These are phyloP conservation scores for Xanthoparmelia taractica DNA, from an alignment of 495 filamentous ascomycete species.

Conservation along the genomic window DNA sequence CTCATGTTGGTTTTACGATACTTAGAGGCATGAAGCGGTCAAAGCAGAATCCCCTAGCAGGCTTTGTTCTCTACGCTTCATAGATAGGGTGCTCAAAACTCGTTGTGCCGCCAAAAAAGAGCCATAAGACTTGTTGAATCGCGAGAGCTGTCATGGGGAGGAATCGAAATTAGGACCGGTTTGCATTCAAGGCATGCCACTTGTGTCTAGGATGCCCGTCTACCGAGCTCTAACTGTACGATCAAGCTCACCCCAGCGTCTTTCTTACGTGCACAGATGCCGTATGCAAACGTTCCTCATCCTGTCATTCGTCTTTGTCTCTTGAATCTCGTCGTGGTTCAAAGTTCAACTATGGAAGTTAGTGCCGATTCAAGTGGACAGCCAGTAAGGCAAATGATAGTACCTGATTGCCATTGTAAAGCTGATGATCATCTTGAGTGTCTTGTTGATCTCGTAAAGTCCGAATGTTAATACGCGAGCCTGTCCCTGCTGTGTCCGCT, in stretches of 20 bases:
- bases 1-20: neutral
- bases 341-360: slow-evolving; percentile 56
- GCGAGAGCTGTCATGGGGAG: neutral
- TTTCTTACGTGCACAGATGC: slow-evolving; percentile 12
- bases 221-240: neutral
- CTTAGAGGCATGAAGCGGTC: neutral
- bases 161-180: neutral
- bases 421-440: slow-evolving; percentile 49
- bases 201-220: neutral
- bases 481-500: slow-evolving; percentile 22
- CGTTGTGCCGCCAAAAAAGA: neutral
- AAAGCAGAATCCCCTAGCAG: neutral
- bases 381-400: slow-evolving; percentile 24
- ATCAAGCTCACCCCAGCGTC: neutral
- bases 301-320: slow-evolving; percentile 30
- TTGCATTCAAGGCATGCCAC: neutral
- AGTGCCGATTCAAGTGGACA: neutral
- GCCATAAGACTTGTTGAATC: neutral
- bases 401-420: slow-evolving; percentile 89
- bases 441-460: slow-evolving; percentile 51
- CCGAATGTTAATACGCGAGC: slow-evolving; percentile 39
- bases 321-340: slow-evolving; percentile 60
- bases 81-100: neutral
- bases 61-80: neutral
- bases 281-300: neutral